Conservation (phyloP, 495 filamentous ascomycete species). For the Xylaria acuta region DNA sequence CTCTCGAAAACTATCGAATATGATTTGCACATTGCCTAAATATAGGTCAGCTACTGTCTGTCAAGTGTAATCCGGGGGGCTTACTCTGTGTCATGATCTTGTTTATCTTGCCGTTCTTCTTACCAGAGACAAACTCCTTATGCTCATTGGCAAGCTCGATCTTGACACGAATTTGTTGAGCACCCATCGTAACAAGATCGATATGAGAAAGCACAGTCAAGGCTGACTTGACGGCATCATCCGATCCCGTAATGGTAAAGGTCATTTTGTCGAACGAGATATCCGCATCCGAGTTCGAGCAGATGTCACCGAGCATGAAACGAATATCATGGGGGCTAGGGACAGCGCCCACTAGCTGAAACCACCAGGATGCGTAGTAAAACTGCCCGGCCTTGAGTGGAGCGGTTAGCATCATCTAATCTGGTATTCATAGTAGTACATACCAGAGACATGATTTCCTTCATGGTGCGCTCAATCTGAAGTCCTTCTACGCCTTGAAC, state of each 20-base stretch:
- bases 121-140: constrained; percentile 98
- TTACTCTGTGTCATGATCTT: constrained; percentile 99
- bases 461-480: constrained; percentile 90
- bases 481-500: constrained; percentile 92
- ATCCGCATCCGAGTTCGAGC: constrained; percentile 92
- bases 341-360: constrained; percentile 75
- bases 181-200: constrained; percentile 82
- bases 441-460: constrained; percentile 93
- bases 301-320: constrained; percentile 93
- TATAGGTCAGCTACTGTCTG: constrained; percentile 15
- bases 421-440: constrained; percentile 32
- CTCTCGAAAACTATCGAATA: constrained; percentile 98
- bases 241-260: constrained; percentile 92
- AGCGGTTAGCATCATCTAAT: constrained; percentile 1
- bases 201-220: constrained; percentile 92
- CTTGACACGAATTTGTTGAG: constrained; percentile 94
- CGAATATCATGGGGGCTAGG: constrained; percentile 79
- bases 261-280: constrained; percentile 91
- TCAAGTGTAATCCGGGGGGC: constrained; percentile 27
- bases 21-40: constrained; percentile 90
- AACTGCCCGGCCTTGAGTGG: constrained; percentile 82
- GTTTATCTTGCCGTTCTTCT: constrained; percentile 99
- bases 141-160: constrained; percentile 99
- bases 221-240: constrained; percentile 92
- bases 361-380: constrained; percentile 96